phyloP scores from a whole-genome alignment of 306 rosid genomes.

The Rosa rugosa region DNA sequence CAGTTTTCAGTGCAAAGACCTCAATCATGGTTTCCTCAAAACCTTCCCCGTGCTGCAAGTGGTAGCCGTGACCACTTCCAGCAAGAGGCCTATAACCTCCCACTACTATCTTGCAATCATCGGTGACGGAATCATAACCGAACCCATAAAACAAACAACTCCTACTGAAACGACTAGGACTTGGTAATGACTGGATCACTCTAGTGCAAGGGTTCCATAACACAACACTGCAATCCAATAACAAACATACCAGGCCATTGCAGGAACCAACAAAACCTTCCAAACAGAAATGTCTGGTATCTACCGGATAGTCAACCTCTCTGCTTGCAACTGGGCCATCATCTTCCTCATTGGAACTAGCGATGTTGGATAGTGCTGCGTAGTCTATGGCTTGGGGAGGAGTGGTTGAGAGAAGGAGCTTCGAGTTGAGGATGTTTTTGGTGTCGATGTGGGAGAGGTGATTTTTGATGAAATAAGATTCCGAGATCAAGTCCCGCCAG shows the following conservation, averaged over 20 bases:
- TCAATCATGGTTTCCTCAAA: no score
- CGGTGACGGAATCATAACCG: neutral
- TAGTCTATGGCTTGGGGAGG: neutral
- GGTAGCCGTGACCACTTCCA: neutral
- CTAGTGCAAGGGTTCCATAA: neutral
- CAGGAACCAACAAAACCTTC: neutral
- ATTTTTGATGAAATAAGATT: no score
- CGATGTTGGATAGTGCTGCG: no score
- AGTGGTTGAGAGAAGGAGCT: neutral
- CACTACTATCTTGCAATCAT: neutral
- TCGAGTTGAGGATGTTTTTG: neutral
- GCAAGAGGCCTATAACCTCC: neutral
- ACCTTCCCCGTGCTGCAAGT: no score
- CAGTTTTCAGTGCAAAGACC: neutral
- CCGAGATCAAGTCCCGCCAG: no score
- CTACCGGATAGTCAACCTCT: neutral
- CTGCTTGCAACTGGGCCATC: neutral
- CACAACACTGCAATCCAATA: no score
- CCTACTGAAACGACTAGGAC: neutral
- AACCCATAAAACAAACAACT: neutral
- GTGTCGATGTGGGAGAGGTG: no score
- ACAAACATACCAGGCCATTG: neutral
- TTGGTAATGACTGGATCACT: neutral
- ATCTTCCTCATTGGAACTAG: no score
- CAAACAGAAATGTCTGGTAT: no score